Conservation (phyloP, 768 basidiomycete genomes). For the Suillus variegatus region DNA sequence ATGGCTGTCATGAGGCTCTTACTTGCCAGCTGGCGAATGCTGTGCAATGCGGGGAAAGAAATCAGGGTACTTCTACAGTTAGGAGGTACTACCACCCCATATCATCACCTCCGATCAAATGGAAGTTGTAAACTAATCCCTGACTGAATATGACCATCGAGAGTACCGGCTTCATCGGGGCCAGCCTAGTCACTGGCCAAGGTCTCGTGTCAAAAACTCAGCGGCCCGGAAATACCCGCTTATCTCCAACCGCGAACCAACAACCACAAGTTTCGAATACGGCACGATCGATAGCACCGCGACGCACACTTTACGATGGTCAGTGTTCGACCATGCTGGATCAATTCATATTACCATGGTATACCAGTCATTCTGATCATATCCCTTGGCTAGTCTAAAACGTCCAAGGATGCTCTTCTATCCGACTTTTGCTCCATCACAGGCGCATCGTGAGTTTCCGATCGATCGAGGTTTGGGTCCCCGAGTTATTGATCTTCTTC, state of each 20-base stretch:
- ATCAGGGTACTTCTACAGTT: background rate
- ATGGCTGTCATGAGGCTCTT: background rate
- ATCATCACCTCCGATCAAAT: slow-evolving; percentile 7
- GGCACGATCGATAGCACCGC: slow-evolving; percentile 1
- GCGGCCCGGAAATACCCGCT: slow-evolving; percentile 25
- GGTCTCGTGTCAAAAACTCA: slow-evolving; percentile 4
- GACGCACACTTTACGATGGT: slow-evolving; percentile 21
- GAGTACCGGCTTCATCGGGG: background rate
- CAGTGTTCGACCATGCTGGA: slow-evolving; percentile 11
- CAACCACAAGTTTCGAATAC: background rate
- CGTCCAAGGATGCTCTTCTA: slow-evolving; percentile 45
- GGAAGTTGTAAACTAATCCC: slow-evolving; percentile 1
- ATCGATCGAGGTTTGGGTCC: background rate
- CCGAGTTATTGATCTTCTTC: slow-evolving; percentile 4
- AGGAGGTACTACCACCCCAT: slow-evolving; percentile 2
- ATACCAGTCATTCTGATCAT: slow-evolving; percentile 5
- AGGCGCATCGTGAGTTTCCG: slow-evolving; percentile 62
- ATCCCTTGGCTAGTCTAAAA: slow-evolving; percentile 24
- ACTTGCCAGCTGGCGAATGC: slow-evolving; percentile 2
- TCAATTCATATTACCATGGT: background rate
- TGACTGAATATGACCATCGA: background rate
- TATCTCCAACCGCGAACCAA: slow-evolving; percentile 12
- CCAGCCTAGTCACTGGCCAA: too few species aligned
- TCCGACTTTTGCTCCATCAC: slow-evolving; percentile 66
- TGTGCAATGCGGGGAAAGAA: slow-evolving; percentile 5